Percentiles rank a stretch among this genome's conserved stretches.
Evolutionary conservation across 140 eudicot genomes (phyloP).

Genomic region (Erigeron philadelphicus): DNA sequence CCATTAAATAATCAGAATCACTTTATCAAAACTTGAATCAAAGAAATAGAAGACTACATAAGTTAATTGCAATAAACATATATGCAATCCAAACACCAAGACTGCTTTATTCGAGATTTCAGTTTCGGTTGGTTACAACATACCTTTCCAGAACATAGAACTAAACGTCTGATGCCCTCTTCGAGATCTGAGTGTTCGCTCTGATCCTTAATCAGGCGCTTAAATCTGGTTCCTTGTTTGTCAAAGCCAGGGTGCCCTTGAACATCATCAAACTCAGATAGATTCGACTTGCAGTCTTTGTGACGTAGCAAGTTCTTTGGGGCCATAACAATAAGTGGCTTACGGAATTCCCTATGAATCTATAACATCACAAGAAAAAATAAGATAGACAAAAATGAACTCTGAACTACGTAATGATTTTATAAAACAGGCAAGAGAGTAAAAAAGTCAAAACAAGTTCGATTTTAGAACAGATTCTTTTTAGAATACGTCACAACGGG

Average conservation of each 20-base stretch:
- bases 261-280: slow-evolving; percentile 93
- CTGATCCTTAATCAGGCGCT: slow-evolving; percentile 87
- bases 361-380: slow-evolving; percentile 24
- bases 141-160: slow-evolving; percentile 97
- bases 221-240: slow-evolving; percentile 90
- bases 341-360: slow-evolving; percentile 89
- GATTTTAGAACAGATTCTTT: neutral
- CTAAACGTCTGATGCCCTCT: slow-evolving; percentile 79
- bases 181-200: slow-evolving; percentile 77
- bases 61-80: too few relatives aligned
- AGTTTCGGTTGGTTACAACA: neutral
- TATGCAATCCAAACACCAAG: neutral
- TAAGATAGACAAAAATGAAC: slow-evolving; percentile 12
- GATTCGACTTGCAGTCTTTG: slow-evolving; percentile 85
- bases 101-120: neutral
- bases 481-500: neutral
- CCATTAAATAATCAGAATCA: neutral
- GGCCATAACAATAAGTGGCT: slow-evolving; percentile 87
- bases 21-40: too few relatives aligned
- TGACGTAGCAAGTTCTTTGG: slow-evolving; percentile 94
- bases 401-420: too few relatives aligned
- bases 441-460: neutral
- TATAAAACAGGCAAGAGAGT: neutral
- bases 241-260: slow-evolving; percentile 93
- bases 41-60: too few relatives aligned